Evolutionary conservation across 305 asterid species (phyloP).

Genomic region (Fraxinus albicans): DNA sequence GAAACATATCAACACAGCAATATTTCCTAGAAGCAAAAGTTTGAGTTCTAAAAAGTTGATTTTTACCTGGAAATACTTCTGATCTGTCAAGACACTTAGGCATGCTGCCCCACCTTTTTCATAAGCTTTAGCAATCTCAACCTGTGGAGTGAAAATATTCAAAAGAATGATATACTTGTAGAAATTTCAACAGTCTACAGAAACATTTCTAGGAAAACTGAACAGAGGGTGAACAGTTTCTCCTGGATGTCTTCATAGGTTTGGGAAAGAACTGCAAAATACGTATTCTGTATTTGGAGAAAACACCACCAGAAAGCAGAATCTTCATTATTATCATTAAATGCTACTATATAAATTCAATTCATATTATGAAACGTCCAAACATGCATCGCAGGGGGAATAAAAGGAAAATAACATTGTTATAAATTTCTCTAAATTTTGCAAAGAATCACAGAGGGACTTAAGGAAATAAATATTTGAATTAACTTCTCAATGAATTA

Average conservation of each 20-base stretch:
- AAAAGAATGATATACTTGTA: not conserved
- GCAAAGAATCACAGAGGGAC: not conserved
- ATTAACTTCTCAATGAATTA: not conserved
- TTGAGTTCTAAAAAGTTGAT: not conserved
- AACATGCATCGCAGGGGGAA: not conserved
- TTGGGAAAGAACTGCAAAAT: not conserved
- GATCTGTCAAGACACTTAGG: slow-evolving; percentile 90
- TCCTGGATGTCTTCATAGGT: not conserved
- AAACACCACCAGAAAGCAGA: not conserved
- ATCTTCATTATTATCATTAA: not conserved
- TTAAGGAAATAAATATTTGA: not conserved
- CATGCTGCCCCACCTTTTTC: slow-evolving; percentile 98
- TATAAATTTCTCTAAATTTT: not conserved
- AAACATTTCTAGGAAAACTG: not conserved
- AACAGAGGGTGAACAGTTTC: not conserved
- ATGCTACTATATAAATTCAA: not conserved
- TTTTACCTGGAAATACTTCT: slow-evolving; percentile 78
- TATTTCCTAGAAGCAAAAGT: not conserved
- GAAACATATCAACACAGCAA: not conserved
- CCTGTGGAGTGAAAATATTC: slow-evolving; percentile 42
- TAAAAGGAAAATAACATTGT: not conserved
- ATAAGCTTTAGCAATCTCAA: slow-evolving; percentile 89
- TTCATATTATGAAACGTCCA: not conserved
- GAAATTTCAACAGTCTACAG: not conserved
- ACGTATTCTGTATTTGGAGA: not conserved